phyloP scores from a whole-genome alignment of 306 rosid genomes.

The Hippophae tibetana region DNA sequence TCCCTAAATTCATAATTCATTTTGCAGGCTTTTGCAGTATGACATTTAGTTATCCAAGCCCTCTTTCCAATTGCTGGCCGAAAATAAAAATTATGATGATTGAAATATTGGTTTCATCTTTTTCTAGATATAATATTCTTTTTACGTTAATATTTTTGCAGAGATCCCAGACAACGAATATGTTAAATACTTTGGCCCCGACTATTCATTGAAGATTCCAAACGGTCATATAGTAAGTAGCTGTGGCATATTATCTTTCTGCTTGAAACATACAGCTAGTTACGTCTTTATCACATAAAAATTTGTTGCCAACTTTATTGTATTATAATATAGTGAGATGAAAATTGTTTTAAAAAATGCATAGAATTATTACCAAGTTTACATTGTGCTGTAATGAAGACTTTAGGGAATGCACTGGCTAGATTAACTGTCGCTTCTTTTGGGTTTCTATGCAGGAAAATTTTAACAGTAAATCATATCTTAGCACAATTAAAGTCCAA shows the following conservation, averaged over 20 bases:
- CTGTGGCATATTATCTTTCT: slow-evolving; percentile 14
- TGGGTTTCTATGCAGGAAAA: slow-evolving; percentile 56
- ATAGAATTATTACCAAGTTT: slow-evolving; percentile 3
- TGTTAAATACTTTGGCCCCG: slow-evolving; percentile 85
- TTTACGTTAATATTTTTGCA: slow-evolving; percentile 36
- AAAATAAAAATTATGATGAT: not conserved
- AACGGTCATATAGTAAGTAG: slow-evolving; percentile 67
- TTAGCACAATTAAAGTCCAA: slow-evolving; percentile 82
- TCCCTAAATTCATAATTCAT: too few relatives aligned
- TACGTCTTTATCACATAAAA: not conserved
- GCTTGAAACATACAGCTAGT: not conserved
- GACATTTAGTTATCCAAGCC: too few relatives aligned
- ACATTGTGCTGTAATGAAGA: not conserved
- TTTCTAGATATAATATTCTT: slow-evolving; percentile 7
- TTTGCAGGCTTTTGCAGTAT: too few relatives aligned
- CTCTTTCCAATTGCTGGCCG: not conserved
- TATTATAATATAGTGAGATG: not conserved
- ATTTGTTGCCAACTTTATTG: not conserved
- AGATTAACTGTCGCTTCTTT: slow-evolving; percentile 8
- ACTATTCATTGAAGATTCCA: slow-evolving; percentile 76
- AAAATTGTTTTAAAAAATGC: not conserved
- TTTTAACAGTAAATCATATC: slow-evolving; percentile 81
- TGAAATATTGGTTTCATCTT: slow-evolving; percentile 2
- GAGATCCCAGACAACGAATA: slow-evolving; percentile 94
- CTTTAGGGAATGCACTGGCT: too few relatives aligned